These are phyloP conservation scores for Lignosus rhinocerotis DNA, from an alignment of 1,284 basidiomycete species.

Conservation along the genomic window DNA sequence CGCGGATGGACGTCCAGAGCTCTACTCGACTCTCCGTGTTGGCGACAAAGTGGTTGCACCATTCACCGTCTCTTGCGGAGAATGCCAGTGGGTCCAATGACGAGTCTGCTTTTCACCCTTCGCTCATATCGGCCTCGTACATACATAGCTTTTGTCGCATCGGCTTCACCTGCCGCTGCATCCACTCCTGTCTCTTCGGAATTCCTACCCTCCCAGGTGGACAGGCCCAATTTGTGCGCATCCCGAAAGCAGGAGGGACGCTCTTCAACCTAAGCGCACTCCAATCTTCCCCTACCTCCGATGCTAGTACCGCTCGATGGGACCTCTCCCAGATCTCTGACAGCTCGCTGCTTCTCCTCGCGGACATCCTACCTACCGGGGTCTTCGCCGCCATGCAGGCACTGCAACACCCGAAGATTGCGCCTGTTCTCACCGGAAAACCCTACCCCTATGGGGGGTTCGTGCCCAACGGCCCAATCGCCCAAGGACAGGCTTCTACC, in stretches of 20 bases:
- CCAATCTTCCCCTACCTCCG: slow-evolving; percentile 34
- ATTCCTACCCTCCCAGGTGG: slow-evolving; percentile 74
- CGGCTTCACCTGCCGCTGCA: slow-evolving; percentile 79
- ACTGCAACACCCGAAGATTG: slow-evolving; percentile 68
- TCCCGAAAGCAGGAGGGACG: slow-evolving; percentile 80
- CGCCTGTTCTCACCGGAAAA: slow-evolving; percentile 53
- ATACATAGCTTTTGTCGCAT: slow-evolving; percentile 68
- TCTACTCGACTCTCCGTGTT: slow-evolving; percentile 69
- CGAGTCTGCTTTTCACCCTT: not conserved
- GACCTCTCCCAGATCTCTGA: slow-evolving; percentile 18
- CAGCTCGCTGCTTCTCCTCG: slow-evolving; percentile 33
- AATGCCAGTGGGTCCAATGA: slow-evolving; percentile 62
- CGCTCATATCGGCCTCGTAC: slow-evolving; percentile 10
- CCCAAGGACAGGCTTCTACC: slow-evolving; percentile 17
- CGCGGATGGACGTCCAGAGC: slow-evolving; percentile 49
- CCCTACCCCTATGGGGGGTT: slow-evolving; percentile 55
- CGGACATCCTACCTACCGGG: slow-evolving; percentile 80
- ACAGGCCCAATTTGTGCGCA: slow-evolving; percentile 85
- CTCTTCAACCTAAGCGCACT: slow-evolving; percentile 66
- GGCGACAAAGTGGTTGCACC: slow-evolving; percentile 88
- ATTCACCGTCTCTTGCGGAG: slow-evolving; percentile 83
- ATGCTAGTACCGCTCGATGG: not conserved
- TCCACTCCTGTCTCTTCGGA: slow-evolving; percentile 70
- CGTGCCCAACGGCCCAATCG: slow-evolving; percentile 24
- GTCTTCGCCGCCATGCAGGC: slow-evolving; percentile 76